A percentile compares a stretch with the other conserved stretches of the same genome.
These are phyloP conservation scores for Phytopythium sindhum DNA, from an alignment of 352 stramenopile species.

Conservation along the genomic window DNA sequence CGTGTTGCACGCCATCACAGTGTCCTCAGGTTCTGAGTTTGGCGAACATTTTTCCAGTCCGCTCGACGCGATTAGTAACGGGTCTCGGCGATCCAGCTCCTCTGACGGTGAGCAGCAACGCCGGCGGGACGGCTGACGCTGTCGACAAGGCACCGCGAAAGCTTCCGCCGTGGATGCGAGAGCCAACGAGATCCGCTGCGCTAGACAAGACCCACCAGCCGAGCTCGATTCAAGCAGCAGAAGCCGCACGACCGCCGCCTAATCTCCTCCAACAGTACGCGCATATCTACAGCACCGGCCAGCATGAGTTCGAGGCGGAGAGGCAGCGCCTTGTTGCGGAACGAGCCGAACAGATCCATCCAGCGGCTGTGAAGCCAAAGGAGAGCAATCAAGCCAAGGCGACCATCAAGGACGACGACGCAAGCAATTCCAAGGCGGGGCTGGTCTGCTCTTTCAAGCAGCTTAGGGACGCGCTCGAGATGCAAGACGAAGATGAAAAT, in stretches of 20 bases:
- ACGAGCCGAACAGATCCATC: not conserved
- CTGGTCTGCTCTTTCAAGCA: not conserved
- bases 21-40: not conserved
- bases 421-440: not conserved
- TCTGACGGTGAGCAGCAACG: not conserved
- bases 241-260: not conserved
- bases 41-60: not conserved
- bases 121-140: not conserved
- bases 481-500: not conserved
- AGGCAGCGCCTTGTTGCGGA: constrained; percentile 10
- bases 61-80: not conserved
- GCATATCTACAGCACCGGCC: not conserved
- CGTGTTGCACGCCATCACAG: not conserved
- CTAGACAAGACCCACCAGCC: not conserved
- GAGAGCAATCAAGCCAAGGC: not conserved
- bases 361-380: not conserved
- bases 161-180: constrained; percentile 1
- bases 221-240: not conserved
- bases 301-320: constrained; percentile 12
- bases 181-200: not conserved
- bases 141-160: not conserved
- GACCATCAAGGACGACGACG: not conserved
- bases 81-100: not conserved
- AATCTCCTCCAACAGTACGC: not conserved
- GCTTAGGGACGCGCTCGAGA: not conserved